Percentiles rank a stretch among this genome's conserved stretches.
Conservation (phyloP, 2,329 filamentous ascomycete genomes). For the Verticillium albo-atrum region DNA sequence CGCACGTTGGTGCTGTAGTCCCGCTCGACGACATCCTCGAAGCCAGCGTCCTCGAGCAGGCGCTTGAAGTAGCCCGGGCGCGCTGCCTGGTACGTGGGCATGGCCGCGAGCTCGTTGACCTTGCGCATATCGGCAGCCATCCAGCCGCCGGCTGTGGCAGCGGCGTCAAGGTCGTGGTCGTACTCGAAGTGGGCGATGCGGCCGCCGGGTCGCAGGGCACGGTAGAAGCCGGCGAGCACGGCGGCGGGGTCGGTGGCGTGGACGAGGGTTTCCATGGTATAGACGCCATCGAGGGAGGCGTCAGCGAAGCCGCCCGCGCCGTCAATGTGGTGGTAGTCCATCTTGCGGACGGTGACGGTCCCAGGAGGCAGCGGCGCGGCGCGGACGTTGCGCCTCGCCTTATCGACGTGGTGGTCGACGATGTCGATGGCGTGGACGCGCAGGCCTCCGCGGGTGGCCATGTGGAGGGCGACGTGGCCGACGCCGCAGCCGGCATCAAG, state of each 20-base stretch:
- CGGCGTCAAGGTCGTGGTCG: conserved; percentile 31
- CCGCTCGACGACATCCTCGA: conserved; percentile 36
- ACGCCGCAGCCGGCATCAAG: conserved; percentile 49
- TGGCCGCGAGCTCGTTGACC: conserved; percentile 38
- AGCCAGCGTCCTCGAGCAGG: conserved; percentile 38
- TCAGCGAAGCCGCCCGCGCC: not conserved
- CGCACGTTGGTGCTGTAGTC: conserved; percentile 41
- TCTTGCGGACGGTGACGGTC: conserved; percentile 31
- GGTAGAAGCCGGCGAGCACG: conserved; percentile 41
- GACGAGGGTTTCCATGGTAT: conserved; percentile 53
- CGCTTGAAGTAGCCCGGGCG: conserved; percentile 30
- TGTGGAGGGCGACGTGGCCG: conserved; percentile 42
- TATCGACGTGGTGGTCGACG: conserved; percentile 38
- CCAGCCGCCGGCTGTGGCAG: conserved; percentile 6
- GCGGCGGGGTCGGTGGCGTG: conserved; percentile 42
- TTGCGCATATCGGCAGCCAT: conserved; percentile 24
- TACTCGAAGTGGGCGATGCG: conserved; percentile 41
- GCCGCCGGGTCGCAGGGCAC: conserved; percentile 42
- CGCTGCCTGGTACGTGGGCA: conserved; percentile 38
- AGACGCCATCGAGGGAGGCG: conserved; percentile 42
- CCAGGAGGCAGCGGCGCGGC: conserved; percentile 25
- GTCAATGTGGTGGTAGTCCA: conserved; percentile 49
- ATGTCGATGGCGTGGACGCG: conserved; percentile 44
- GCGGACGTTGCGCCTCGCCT: conserved; percentile 35
- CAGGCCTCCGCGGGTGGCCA: conserved; percentile 38